A percentile compares a stretch with the other conserved stretches of the same genome.
phyloP scores from a whole-genome alignment of 495 filamentous ascomycete genomes.

The Podospora tetraspora region DNA sequence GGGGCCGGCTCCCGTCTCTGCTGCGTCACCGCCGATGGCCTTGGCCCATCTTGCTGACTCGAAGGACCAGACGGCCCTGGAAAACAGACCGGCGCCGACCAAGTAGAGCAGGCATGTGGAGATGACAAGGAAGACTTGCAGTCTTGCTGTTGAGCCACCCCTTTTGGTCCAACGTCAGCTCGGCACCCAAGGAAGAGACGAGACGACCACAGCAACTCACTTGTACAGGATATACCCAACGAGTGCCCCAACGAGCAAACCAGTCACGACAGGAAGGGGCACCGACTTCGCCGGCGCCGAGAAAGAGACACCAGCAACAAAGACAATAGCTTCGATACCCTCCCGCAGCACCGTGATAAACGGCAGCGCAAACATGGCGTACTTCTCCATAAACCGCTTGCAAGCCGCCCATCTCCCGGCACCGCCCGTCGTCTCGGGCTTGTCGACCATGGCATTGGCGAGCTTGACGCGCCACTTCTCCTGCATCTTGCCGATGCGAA shows the following conservation, averaged over 20 bases:
- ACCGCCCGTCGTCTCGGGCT: slow-evolving; percentile 37
- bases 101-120: slow-evolving; percentile 84
- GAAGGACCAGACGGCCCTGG: slow-evolving; percentile 68
- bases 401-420: slow-evolving; percentile 33
- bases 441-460: slow-evolving; percentile 53
- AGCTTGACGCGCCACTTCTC: slow-evolving; percentile 82
- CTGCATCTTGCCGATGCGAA: slow-evolving; percentile 79
- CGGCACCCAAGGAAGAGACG: not conserved
- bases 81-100: slow-evolving; percentile 79
- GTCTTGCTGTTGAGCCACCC: slow-evolving; percentile 50
- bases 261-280: slow-evolving; percentile 66
- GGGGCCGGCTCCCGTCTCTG: slow-evolving; percentile 68
- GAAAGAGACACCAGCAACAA: slow-evolving; percentile 74
- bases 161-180: slow-evolving; percentile 23
- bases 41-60: slow-evolving; percentile 62
- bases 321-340: slow-evolving; percentile 76
- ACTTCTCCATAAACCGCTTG: slow-evolving; percentile 66
- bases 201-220: slow-evolving; percentile 44
- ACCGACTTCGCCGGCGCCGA: slow-evolving; percentile 67
- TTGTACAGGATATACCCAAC: slow-evolving; percentile 73
- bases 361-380: slow-evolving; percentile 75
- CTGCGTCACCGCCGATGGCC: slow-evolving; percentile 63
- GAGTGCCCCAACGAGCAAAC: slow-evolving; percentile 54
- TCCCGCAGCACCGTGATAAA: slow-evolving; percentile 82
- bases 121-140: slow-evolving; percentile 74